Base-by-base conservation (phyloP, 2,329 filamentous ascomycete species). In the Alternaria triticimaculans region DNA sequence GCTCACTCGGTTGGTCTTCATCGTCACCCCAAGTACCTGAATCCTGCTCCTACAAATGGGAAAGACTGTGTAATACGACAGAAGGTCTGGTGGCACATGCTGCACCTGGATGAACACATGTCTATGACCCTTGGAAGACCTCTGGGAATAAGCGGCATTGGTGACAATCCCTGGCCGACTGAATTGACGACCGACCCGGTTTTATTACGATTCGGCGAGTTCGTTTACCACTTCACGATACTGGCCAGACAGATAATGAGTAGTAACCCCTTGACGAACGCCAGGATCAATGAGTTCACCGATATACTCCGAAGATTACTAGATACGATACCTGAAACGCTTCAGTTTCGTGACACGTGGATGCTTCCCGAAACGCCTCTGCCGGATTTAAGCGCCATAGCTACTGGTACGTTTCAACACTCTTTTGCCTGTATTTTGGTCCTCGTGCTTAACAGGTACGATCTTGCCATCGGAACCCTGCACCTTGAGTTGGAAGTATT, bases 91-190 rank as follows among this genome's bases (percentile, higher is more conserved):
- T 85, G 84, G 84, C 84, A 83, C 81, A 83, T 85, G 78, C 69
- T 85, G n/a, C 82, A 84, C 62, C 82, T 85, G 78, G 84, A 85
- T 51, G 82, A 84, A 60, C 81, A 85, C 51, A 85, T 84, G 64
- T 84, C 83, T 0, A 83, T 85, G 72, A 84, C 82, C 0, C 76
- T 85, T 0, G 84, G 84, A 20, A 76, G 84, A 37, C 84, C 84
- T 2, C 70, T 85, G 10, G 84, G 83, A 0, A 85, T 85, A 33
- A 84, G 82, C 51, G 83, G 82, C 20, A 79, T 84, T 30, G 84
- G 84, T 14, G 84, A 85, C 61, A 85, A 83, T 63, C 82, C 81
- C 18, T 80, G 82, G 15, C 81, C 83, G 1, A 80, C 83, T 26
- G 80, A 80, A 20, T 71, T 84, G 12, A 82, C 82, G 0, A 83